Base-by-base conservation (phyloP, 805 yeast genomes). In the Debaryomyces castellii region DNA sequence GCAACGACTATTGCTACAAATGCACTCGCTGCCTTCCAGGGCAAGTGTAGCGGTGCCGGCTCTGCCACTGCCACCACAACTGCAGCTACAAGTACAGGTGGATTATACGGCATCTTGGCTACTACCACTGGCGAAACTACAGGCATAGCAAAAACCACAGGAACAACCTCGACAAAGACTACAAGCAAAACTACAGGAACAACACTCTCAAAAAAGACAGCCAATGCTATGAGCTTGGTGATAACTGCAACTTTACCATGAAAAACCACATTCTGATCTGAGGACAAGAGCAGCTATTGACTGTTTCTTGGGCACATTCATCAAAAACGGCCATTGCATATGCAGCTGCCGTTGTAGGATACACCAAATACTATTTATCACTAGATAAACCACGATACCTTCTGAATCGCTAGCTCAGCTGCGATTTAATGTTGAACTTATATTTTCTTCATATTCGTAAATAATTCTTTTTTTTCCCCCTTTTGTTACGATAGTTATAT, bases 1-100 rank as follows among this genome's bases (percentile, higher is more conserved):
- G 62, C 69, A 48, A 41, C 59, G 35, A 65, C 68, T 14, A 67
- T 71, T 32, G 58, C 60, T 18, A 54, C 62, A 39, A 69, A 67
- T 40, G 71, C 74, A 1, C 59, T 70, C 46, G 67, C 70, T 20
- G 76, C 74, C 2, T 62, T 61, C 46, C 62, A 66, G 20, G 73
- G 75, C 33, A 50, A 53, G 38, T 63, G 71, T 55, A 45, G 52
- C 17, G 40, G 41, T 2, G 20, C 52, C 7, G 46, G 53, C 22
- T 25, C 53, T 17, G 27, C 46, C 23, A 41, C 54, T 34, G 43
- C 56, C 11, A 20, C 38, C 24, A 35, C 38, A 35, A 4, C 38
- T 20, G 24, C 38, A 20, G 24, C 38, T 2, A 11, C 24, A 9
- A 32, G 8, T 6, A 10, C 20, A 4, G 14, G 14, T 16, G n/a